A percentile compares a stretch with the other conserved stretches of the same genome.
phyloP scores from a whole-genome alignment of 2,329 filamentous ascomycete genomes.

The Myriangium duriaei region DNA sequence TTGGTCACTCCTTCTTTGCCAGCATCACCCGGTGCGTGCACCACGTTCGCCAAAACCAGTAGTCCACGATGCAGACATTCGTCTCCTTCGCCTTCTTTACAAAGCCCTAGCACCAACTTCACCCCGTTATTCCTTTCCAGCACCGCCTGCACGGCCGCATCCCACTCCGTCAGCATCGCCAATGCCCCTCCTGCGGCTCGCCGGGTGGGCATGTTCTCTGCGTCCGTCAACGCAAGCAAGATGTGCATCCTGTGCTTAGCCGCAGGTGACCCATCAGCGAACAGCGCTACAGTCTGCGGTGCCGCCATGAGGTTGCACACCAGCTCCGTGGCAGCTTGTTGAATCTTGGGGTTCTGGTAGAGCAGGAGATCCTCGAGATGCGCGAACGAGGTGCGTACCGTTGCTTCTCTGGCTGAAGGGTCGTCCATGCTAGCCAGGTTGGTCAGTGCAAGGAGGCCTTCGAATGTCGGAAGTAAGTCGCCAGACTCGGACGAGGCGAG shows the following conservation, averaged over 20 bases:
- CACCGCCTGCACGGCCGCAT: slow-evolving; percentile 59
- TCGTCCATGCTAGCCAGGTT: slow-evolving; percentile 74
- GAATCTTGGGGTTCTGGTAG: slow-evolving; percentile 59
- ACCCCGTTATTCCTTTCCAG: slow-evolving; percentile 60
- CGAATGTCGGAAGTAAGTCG: slow-evolving; percentile 80
- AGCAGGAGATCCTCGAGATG: slow-evolving; percentile 75
- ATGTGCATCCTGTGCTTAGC: slow-evolving; percentile 68
- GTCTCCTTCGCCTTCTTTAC: slow-evolving; percentile 54
- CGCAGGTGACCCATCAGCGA: slow-evolving; percentile 53
- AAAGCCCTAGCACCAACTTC: slow-evolving; percentile 67
- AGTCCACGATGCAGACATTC: slow-evolving; percentile 51
- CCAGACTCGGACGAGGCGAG: slow-evolving; percentile 47
- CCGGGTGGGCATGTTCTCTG: slow-evolving; percentile 66
- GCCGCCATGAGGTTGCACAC: slow-evolving; percentile 78
- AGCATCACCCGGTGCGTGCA: slow-evolving; percentile 49
- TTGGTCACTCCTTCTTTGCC: slow-evolving; percentile 41
- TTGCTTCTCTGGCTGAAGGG: slow-evolving; percentile 47
- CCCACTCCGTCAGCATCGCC: slow-evolving; percentile 69
- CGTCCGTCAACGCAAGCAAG: slow-evolving; percentile 74
- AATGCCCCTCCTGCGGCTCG: slow-evolving; percentile 79
- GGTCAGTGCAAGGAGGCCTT: slow-evolving; percentile 80
- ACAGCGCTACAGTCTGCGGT: slow-evolving; percentile 53
- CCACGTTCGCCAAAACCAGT: slow-evolving; percentile 49
- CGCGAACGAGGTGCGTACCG: slow-evolving; percentile 62
- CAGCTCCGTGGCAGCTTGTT: slow-evolving; percentile 75